Percentiles rank a stretch among this genome's conserved stretches.
phyloP scores from a whole-genome alignment of 2,329 filamentous ascomycete genomes.

The Allantophomopsis cytisporea region DNA sequence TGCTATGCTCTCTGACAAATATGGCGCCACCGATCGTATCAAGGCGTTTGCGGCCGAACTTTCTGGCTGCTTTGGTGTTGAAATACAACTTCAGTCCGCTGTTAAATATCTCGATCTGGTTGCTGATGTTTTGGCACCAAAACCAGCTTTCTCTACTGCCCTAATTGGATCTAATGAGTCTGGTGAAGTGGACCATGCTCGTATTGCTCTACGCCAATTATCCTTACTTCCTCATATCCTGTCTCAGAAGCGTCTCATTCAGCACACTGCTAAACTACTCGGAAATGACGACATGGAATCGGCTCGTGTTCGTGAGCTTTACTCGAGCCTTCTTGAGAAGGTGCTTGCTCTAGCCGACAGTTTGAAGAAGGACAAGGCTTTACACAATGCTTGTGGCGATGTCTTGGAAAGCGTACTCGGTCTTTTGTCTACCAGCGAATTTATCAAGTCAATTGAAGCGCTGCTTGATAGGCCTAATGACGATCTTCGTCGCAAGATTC shows the following conservation, averaged over 20 bases:
- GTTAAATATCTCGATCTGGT: conserved; percentile 65
- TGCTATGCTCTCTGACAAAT: conserved; percentile 82
- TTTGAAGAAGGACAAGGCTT: conserved; percentile 38
- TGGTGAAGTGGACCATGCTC: conserved; percentile 27
- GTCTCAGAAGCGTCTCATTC: conserved; percentile 40
- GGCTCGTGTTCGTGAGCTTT: conserved; percentile 53
- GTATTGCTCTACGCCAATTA: conserved; percentile 39
- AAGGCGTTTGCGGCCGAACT: conserved; percentile 65
- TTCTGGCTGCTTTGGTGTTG: conserved; percentile 56
- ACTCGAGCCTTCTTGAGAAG: conserved; percentile 53
- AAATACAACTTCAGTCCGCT: conserved; percentile 66
- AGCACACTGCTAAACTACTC: conserved; percentile 40
- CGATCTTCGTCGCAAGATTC: conserved; percentile 64
- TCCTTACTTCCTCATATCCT: conserved; percentile 43
- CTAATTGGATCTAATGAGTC: conserved; percentile 50
- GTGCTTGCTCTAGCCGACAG: conserved; percentile 52
- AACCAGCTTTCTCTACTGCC: conserved; percentile 58
- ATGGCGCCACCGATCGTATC: conserved; percentile 63
- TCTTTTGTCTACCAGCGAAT: conserved; percentile 74
- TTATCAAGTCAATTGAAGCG: conserved; percentile 76
- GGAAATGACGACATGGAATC: conserved; percentile 51
- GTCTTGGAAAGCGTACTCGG: conserved; percentile 71
- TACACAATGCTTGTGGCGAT: conserved; percentile 49
- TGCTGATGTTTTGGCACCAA: conserved; percentile 61
- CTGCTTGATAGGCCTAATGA: conserved; percentile 66